Evolutionary conservation across 2,329 filamentous ascomycete species (phyloP).

Genomic region (Teratosphaeria nubilosa): DNA sequence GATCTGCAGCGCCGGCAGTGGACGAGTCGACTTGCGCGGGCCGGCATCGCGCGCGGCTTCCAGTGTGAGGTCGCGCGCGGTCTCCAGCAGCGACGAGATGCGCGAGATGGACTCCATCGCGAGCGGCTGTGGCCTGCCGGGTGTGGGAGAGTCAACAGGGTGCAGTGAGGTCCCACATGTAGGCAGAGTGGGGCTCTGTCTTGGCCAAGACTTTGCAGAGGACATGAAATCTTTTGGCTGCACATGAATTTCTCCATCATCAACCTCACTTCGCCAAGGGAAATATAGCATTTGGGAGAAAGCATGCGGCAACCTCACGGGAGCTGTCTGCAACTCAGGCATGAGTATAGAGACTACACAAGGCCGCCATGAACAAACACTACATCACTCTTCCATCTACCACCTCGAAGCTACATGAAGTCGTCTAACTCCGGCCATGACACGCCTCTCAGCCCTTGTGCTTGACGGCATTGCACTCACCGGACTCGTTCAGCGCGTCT

Average conservation of each 20-base stretch:
- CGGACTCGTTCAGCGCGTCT: conserved; percentile 52
- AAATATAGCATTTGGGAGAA: background rate
- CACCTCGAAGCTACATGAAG: background rate
- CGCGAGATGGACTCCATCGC: conserved; percentile 90
- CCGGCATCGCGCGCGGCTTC: conserved; percentile 89
- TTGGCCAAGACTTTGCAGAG: background rate
- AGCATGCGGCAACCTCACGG: background rate
- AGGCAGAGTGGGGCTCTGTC: background rate
- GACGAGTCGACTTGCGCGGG: conserved; percentile 47
- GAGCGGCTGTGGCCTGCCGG: conserved; percentile 2
- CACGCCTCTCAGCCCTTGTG: conserved; percentile 22
- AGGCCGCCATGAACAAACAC: background rate
- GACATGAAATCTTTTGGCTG: background rate
- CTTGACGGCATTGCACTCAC: conserved; percentile 31
- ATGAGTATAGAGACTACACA: background rate
- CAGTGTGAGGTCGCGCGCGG: conserved; percentile 90
- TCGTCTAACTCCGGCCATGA: background rate
- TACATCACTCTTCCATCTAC: background rate
- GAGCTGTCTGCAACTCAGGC: background rate
- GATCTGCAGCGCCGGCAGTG: conserved; percentile 70
- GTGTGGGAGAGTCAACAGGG: too few species aligned
- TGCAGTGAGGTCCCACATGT: too few species aligned
- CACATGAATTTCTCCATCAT: background rate
- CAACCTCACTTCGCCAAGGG: background rate
- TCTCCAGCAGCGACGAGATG: conserved; percentile 90